Evolutionary conservation across 2,329 filamentous ascomycete species (phyloP).

Genomic region (Ustilaginoidea virens): DNA sequence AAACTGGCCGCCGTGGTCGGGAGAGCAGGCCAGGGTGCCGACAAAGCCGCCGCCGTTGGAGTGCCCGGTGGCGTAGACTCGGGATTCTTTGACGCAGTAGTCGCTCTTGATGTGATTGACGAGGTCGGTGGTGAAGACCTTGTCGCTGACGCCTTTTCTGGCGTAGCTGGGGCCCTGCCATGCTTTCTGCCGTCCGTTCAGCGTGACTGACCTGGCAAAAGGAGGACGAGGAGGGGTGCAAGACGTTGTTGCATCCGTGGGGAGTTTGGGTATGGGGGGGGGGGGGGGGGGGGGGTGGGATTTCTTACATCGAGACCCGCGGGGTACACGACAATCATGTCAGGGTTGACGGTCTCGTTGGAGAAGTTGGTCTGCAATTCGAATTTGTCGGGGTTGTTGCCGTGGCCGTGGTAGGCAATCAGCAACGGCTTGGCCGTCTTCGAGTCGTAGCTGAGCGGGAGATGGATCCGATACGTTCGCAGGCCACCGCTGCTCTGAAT

Average conservation of each 20-base stretch:
- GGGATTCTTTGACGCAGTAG: constrained; percentile 24
- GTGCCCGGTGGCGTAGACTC: constrained; percentile 26
- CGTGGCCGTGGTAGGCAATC: constrained; percentile 30
- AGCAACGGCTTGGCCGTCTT: constrained; percentile 22
- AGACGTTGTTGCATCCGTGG: too few species aligned
- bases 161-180: constrained; percentile 25
- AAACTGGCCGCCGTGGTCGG: constrained; percentile 19
- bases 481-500: constrained; percentile 9
- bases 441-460: constrained; percentile 16
- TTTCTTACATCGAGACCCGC: constrained; percentile 21
- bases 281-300: neutral
- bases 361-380: constrained; percentile 22
- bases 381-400: constrained; percentile 17
- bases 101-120: constrained; percentile 20
- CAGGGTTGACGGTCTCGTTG: constrained; percentile 19
- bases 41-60: constrained; percentile 31
- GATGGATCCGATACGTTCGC: constrained; percentile 9
- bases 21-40: constrained; percentile 24
- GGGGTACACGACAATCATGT: constrained; percentile 27
- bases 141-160: constrained; percentile 18
- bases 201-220: too few species aligned
- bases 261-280: neutral
- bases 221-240: too few species aligned
- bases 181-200: constrained; percentile 11
- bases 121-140: constrained; percentile 27